Conservation (phyloP, 768 basidiomycete genomes). For the Boletus vinaceobasis region DNA sequence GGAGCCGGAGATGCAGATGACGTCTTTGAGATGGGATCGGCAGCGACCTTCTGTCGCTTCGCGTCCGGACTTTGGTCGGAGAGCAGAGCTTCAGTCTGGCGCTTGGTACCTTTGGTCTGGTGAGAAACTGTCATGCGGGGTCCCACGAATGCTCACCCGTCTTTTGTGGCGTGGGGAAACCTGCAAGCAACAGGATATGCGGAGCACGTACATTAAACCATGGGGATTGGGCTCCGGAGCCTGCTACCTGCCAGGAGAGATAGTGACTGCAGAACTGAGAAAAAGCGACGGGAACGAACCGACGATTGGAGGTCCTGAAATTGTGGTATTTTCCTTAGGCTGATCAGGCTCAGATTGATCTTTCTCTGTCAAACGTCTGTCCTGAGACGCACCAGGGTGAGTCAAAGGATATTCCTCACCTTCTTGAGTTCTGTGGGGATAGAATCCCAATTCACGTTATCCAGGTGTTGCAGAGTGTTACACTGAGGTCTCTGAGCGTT, state of each 20-base stretch:
- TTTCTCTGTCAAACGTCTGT: slow-evolving; percentile 43
- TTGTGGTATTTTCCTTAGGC: slow-evolving; percentile 42
- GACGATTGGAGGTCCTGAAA: slow-evolving; percentile 50
- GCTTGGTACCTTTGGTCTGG: slow-evolving; percentile 36
- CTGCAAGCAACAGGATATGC: slow-evolving; percentile 46
- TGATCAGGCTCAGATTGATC: slow-evolving; percentile 54
- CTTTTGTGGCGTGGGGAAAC: slow-evolving; percentile 40
- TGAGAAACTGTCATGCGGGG: slow-evolving; percentile 8
- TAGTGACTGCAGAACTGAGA: background rate
- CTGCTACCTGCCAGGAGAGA: slow-evolving; percentile 31
- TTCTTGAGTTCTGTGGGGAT: slow-evolving; percentile 61
- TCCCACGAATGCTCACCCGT: slow-evolving; percentile 23
- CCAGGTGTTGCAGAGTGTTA: slow-evolving; percentile 47
- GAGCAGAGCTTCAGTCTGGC: slow-evolving; percentile 37
- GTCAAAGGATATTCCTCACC: slow-evolving; percentile 32
- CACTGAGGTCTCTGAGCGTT: slow-evolving; percentile 48
- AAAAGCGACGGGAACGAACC: slow-evolving; percentile 33
- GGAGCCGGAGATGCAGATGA: slow-evolving; percentile 20
- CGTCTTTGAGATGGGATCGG: slow-evolving; percentile 17
- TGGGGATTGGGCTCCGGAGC: slow-evolving; percentile 37
- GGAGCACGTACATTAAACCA: slow-evolving; percentile 55
- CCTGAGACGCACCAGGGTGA: background rate
- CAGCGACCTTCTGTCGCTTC: slow-evolving; percentile 36
- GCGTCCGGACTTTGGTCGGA: slow-evolving; percentile 42
- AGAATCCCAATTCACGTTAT: slow-evolving; percentile 56